These are phyloP conservation scores for Blepharisma stoltei DNA, from an alignment of 73 alveolate species.

Conservation along the genomic window DNA sequence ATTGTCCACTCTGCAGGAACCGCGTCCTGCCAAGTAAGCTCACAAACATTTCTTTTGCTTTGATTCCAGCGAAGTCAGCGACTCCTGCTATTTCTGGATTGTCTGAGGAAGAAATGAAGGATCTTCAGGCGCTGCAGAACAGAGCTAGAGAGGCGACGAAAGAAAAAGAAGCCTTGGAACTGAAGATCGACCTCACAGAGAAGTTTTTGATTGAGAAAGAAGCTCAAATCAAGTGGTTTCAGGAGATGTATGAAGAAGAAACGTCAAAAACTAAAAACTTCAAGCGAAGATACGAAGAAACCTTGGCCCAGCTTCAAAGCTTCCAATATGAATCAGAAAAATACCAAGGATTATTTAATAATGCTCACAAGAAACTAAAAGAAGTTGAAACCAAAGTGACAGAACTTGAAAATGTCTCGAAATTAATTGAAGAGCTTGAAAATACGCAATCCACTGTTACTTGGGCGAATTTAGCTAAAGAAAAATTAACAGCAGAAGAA, in stretches of 20 bases:
- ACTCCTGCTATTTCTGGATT: neutral
- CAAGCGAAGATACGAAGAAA: no score
- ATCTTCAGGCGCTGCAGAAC: neutral
- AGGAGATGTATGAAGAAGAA: no score
- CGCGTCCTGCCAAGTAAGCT: neutral
- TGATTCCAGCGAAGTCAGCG: neutral
- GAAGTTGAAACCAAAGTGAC: neutral
- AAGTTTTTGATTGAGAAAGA: no score
- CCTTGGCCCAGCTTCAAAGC: no score
- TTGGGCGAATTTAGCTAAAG: constrained; percentile 2
- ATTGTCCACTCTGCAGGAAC: constrained; percentile 11
- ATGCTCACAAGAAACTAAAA: no score
- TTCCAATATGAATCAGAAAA: no score
- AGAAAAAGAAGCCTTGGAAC: no score
- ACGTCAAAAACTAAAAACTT: no score
- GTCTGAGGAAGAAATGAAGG: neutral
- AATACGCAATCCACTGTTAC: neutral
- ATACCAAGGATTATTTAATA: no score
- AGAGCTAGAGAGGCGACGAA: no score
- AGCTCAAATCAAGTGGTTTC: no score
- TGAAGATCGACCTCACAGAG: no score
- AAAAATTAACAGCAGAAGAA: constrained; percentile 1
- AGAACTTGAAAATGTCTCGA: neutral
- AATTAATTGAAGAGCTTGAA: neutral
- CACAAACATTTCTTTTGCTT: neutral